Percentiles rank a stretch among this genome's conserved stretches.
These are phyloP conservation scores for Fraxinus latifolia DNA, from an alignment of 305 asterid species.

Conservation along the genomic window DNA sequence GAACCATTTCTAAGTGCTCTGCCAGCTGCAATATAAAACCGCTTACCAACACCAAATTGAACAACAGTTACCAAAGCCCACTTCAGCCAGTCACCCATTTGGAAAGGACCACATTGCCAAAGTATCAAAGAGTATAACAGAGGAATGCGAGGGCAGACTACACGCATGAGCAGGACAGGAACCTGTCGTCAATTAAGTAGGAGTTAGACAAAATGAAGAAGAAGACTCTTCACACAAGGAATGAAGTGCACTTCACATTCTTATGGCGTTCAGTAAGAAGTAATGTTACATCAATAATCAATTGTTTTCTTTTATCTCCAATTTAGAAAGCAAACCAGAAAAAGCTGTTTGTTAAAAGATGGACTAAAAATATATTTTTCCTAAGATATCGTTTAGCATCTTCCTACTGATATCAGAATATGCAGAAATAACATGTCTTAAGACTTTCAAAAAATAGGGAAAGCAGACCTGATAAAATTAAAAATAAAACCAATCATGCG, in stretches of 20 bases:
- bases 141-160: constrained; percentile 92
- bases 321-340: constrained; percentile 1
- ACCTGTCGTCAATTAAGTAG: constrained; percentile 50
- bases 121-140: constrained; percentile 71
- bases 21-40: constrained; percentile 91
- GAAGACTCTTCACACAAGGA: neutral
- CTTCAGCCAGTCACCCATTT: constrained; percentile 97
- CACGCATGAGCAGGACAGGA: constrained; percentile 84
- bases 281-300: constrained; percentile 14
- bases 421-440: constrained; percentile 11
- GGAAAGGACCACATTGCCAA: constrained; percentile 92
- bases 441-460: constrained; percentile 14
- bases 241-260: neutral
- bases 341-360: neutral
- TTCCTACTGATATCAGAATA: constrained; percentile 1
- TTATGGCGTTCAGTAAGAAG: neutral
- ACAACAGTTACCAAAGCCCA: constrained; percentile 87
- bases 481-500: constrained; percentile 13
- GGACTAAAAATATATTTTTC: neutral
- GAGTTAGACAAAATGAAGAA: constrained; percentile 22
- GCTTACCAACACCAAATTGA: constrained; percentile 94
- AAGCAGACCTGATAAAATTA: constrained; percentile 6
- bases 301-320: constrained; percentile 9
- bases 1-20: constrained; percentile 98
- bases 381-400: constrained; percentile 18